Evolutionary conservation across 1,139 yeast species (phyloP).

Genomic region (Yamadazyma taylorii): DNA sequence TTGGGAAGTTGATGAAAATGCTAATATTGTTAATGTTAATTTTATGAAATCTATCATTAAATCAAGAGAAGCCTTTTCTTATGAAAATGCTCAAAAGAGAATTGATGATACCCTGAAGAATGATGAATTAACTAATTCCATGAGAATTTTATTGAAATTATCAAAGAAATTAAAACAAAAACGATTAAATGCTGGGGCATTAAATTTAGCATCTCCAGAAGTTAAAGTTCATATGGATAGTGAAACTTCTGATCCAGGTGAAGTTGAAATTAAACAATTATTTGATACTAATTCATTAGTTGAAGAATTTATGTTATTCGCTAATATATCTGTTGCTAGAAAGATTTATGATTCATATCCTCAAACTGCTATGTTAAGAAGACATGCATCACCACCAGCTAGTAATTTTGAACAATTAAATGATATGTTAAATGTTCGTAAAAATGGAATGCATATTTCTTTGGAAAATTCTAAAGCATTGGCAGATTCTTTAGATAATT

Average conservation of each 20-base stretch:
- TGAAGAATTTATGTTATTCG: constrained; percentile 97
- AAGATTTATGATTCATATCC: constrained; percentile 92
- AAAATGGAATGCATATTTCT: constrained; percentile 70
- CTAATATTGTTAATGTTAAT: constrained; percentile 77
- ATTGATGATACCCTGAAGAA: constrained; percentile 77
- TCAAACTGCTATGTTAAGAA: constrained; percentile 96
- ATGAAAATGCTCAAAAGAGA: constrained; percentile 88
- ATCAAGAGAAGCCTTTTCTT: constrained; percentile 93
- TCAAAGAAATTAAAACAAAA: constrained; percentile 84
- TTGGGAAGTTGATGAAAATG: constrained; percentile 91
- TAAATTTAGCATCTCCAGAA: constrained; percentile 96
- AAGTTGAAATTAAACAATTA: constrained; percentile 86
- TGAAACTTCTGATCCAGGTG: constrained; percentile 96
- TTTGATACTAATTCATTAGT: constrained; percentile 93
- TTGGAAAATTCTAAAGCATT: constrained; percentile 85
- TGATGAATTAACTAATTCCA: constrained; percentile 86
- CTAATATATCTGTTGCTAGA: constrained; percentile 93
- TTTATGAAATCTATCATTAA: constrained; percentile 87
- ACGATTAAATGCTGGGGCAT: constrained; percentile 92
- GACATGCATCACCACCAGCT: constrained; percentile 96
- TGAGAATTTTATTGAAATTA: constrained; percentile 74
- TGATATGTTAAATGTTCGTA: constrained; percentile 84
- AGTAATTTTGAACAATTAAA: constrained; percentile 87
- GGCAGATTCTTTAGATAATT: constrained; percentile 90
- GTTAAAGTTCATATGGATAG: constrained; percentile 96